Conservation (phyloP, 441 rosid genomes). For the Theobroma grandiflorum region DNA sequence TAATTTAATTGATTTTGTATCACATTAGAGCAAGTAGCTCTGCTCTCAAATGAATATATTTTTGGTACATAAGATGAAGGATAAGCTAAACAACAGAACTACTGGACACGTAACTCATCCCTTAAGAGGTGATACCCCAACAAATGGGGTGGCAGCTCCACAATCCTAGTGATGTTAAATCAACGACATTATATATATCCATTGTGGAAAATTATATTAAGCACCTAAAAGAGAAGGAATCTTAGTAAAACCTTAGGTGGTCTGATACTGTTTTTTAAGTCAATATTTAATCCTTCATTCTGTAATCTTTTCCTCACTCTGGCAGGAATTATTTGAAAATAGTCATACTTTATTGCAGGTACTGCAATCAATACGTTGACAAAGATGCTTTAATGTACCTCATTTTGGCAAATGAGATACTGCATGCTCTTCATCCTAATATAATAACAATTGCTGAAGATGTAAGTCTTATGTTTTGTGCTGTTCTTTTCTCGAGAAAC, state of each 20-base stretch:
- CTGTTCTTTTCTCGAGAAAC: neutral
- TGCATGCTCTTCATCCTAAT: constrained; percentile 86
- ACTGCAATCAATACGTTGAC: constrained; percentile 94
- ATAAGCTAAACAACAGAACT: neutral
- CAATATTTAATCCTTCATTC: neutral
- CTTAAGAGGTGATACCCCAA: neutral
- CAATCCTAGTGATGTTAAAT: neutral
- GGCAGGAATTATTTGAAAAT: constrained; percentile 26
- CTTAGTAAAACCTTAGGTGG: neutral
- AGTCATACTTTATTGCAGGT: constrained; percentile 60
- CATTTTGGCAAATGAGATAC: constrained; percentile 90
- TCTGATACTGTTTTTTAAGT: constrained; percentile 11
- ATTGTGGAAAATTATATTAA: neutral
- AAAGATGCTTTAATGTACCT: constrained; percentile 90
- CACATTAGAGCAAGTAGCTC: neutral
- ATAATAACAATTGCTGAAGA: constrained; percentile 96
- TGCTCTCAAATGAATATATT: neutral
- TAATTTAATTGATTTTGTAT: neutral
- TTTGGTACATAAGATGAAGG: neutral
- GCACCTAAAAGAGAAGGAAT: neutral
- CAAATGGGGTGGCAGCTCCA: neutral
- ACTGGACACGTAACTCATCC: neutral
- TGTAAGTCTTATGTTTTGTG: constrained; percentile 58
- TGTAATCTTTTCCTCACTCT: constrained; percentile 16
- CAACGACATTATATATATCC: neutral